Evolutionary conservation across 768 basidiomycete species (phyloP).

Genomic region (Tricholoma sp.): DNA sequence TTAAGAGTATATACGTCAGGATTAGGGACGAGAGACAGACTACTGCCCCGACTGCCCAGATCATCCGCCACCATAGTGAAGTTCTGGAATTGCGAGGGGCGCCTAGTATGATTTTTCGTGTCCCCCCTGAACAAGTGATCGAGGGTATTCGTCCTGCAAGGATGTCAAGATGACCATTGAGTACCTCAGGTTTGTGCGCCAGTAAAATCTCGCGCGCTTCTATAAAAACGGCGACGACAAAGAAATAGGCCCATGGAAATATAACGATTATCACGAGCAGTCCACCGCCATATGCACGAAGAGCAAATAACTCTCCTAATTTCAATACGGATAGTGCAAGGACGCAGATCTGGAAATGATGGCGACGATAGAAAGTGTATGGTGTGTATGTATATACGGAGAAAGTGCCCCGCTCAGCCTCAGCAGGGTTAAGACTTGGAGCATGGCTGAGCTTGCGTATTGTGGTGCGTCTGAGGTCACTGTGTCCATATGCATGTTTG

Average conservation of each 20-base stretch:
- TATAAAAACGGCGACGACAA: background rate
- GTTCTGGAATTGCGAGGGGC: too few relatives aligned
- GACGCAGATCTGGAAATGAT: background rate
- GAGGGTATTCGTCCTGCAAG: background rate
- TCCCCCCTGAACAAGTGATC: background rate
- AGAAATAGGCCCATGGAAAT: background rate
- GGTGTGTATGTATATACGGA: background rate
- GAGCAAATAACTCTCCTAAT: background rate
- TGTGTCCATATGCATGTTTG: background rate
- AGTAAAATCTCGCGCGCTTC: background rate
- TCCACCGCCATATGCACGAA: background rate
- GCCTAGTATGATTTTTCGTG: background rate
- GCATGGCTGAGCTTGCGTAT: background rate
- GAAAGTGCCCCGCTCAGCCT: background rate
- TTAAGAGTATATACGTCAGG: constrained; percentile 16
- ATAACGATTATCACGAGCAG: background rate
- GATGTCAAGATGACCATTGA: background rate
- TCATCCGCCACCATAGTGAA: too few relatives aligned
- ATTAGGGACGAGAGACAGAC: constrained; percentile 14
- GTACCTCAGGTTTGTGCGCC: background rate
- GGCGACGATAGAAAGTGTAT: background rate
- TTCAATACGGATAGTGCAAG: background rate
- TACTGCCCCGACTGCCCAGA: constrained; percentile 15
- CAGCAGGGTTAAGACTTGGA: background rate
- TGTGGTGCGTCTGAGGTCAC: background rate